Conservation (phyloP, 768 basidiomycete genomes). For the Boletus subparvulus region DNA sequence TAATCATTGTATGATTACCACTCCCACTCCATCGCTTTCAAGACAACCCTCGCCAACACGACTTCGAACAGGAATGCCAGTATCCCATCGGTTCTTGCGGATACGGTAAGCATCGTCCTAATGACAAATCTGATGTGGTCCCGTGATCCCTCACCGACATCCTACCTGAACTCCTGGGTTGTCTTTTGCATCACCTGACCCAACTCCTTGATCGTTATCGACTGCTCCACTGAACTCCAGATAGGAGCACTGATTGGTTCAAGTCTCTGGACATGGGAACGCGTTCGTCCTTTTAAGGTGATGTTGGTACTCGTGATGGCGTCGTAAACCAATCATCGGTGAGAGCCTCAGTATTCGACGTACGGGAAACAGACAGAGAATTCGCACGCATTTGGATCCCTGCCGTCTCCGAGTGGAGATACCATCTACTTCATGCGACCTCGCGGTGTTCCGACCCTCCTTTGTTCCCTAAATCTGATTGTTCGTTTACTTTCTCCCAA, state of each 20-base stretch:
- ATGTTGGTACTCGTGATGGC: constrained; percentile 5
- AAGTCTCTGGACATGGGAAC: constrained; percentile 13
- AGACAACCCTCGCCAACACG: neutral
- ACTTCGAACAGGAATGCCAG: neutral
- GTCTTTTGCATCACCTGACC: constrained; percentile 3
- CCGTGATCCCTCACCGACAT: neutral
- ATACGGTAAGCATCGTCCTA: neutral
- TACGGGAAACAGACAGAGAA: constrained; percentile 15
- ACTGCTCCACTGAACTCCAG: neutral
- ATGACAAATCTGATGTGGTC: neutral
- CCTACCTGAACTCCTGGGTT: constrained; percentile 21
- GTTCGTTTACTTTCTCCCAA: constrained; percentile 1
- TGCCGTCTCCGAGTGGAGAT: neutral
- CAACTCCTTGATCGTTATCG: constrained; percentile 8
- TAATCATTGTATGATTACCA: constrained; percentile 12
- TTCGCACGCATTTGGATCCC: constrained; percentile 5
- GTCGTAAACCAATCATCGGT: constrained; percentile 12
- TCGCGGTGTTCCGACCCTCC: neutral
- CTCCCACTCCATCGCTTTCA: constrained; percentile 3
- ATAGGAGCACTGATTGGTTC: neutral
- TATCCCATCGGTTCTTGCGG: neutral
- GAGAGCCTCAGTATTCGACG: neutral
- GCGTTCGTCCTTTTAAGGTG: constrained; percentile 1
- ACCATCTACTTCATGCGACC: constrained; percentile 7
- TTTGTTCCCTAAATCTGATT: constrained; percentile 7